phyloP scores from a whole-genome alignment of 257 asterid genomes.

The Haberlea rhodopensis region DNA sequence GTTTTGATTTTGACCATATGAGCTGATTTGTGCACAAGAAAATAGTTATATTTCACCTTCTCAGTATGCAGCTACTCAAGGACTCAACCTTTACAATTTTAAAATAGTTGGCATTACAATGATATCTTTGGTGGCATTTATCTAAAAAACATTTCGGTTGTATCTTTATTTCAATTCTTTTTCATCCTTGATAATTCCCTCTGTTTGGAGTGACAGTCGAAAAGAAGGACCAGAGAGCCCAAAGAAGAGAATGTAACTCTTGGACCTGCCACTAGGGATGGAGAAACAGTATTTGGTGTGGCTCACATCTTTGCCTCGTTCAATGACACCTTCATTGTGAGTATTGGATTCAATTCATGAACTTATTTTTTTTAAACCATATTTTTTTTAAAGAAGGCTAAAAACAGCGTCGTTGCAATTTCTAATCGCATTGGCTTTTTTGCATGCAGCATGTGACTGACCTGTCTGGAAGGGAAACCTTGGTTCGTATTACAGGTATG shows the following conservation, averaged over 20 bases:
- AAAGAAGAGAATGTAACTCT: too few relatives aligned
- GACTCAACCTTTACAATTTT: too few relatives aligned
- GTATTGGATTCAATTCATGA: constrained; percentile 14
- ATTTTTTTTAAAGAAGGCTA: neutral
- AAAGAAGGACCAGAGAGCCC: too few relatives aligned
- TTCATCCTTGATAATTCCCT: neutral
- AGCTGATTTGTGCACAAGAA: neutral
- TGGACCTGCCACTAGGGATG: too few relatives aligned
- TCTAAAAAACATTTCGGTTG: constrained; percentile 41
- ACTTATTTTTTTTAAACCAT: neutral
- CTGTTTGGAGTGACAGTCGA: too few relatives aligned
- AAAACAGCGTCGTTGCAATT: neutral
- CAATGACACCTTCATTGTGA: constrained; percentile 78
- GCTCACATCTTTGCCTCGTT: too few relatives aligned
- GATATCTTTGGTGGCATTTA: too few relatives aligned
- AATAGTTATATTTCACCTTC: too few relatives aligned
- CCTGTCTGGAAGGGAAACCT: too few relatives aligned
- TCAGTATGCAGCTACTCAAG: too few relatives aligned
- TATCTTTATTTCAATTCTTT: constrained; percentile 76
- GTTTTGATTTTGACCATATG: neutral
- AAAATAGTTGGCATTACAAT: too few relatives aligned
- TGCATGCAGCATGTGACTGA: constrained; percentile 78
- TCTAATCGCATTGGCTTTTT: neutral
- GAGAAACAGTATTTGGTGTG: too few relatives aligned
- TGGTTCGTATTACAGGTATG: constrained; percentile 82